phyloP scores from a whole-genome alignment of 2,329 filamentous ascomycete species.

The Didymella pomorum region DNA sequence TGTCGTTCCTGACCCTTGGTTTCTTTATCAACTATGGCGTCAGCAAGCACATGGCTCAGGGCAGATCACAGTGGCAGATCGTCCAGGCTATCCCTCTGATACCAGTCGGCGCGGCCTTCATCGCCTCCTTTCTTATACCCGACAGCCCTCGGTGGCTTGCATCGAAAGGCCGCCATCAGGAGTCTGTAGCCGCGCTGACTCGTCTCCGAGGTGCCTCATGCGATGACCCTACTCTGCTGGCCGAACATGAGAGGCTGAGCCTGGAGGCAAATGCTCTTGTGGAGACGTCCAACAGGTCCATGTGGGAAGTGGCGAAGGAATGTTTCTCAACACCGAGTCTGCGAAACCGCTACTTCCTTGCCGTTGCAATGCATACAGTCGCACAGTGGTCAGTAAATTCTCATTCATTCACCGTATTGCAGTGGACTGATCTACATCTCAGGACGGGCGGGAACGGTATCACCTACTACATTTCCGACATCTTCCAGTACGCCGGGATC shows the following conservation, averaged over 20 bases:
- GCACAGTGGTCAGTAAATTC: not conserved
- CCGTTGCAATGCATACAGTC: not conserved
- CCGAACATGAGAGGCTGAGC: not conserved
- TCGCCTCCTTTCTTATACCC: not conserved
- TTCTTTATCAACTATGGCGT: conserved; percentile 5
- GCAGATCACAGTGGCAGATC: conserved; percentile 3
- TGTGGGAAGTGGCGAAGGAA: not conserved
- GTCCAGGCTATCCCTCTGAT: conserved; percentile 3
- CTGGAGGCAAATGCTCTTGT: conserved; percentile 1
- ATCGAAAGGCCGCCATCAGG: not conserved
- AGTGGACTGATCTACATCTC: too few relatives aligned
- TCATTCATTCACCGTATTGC: too few relatives aligned
- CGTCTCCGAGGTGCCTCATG: not conserved
- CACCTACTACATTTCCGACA: not conserved
- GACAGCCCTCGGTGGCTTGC: conserved; percentile 1
- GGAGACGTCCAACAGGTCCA: not conserved
- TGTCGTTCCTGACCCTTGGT: not conserved
- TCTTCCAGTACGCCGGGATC: conserved; percentile 5
- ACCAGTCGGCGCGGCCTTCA: not conserved
- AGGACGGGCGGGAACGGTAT: conserved; percentile 1
- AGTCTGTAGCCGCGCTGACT: not conserved
- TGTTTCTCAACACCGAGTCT: not conserved
- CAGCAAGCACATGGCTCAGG: not conserved
- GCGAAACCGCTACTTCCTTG: conserved; percentile 1
- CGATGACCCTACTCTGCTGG: not conserved